phyloP scores from a whole-genome alignment of 306 rosid genomes.

The Parietaria judaica region DNA sequence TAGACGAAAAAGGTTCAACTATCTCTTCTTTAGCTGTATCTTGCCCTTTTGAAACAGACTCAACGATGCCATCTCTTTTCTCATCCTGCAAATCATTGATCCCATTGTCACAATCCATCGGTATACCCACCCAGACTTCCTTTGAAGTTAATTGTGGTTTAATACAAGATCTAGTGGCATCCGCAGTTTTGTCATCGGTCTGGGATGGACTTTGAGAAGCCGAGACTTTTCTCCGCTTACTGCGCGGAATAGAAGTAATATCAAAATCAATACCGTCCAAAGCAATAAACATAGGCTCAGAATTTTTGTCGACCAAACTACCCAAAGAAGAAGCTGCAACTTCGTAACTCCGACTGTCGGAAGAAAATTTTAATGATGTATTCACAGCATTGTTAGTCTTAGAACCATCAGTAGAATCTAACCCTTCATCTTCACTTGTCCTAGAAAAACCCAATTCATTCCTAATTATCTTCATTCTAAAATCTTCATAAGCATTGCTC shows the following conservation, averaged over 20 bases:
- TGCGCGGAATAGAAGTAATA: constrained; percentile 25
- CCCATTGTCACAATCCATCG: constrained; percentile 29
- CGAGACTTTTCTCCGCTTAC: constrained; percentile 34
- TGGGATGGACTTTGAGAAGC: constrained; percentile 22
- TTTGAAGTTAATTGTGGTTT: constrained; percentile 27
- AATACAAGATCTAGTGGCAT: constrained; percentile 27
- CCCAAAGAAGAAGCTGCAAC: constrained; percentile 33
- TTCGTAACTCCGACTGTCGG: constrained; percentile 27
- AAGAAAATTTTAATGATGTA: constrained; percentile 21
- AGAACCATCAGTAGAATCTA: constrained; percentile 24
- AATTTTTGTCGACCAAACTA: constrained; percentile 30
- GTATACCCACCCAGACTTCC: constrained; percentile 30
- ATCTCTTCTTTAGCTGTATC: constrained; percentile 14
- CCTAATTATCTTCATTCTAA: constrained; percentile 30
- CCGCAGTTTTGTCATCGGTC: constrained; percentile 25
- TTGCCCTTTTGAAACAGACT: constrained; percentile 27
- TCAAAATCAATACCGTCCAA: constrained; percentile 20
- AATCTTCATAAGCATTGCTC: constrained; percentile 21
- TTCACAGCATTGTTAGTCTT: constrained; percentile 23
- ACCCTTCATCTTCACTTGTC: constrained; percentile 21
- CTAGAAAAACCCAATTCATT: constrained; percentile 32
- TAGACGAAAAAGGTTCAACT: constrained; percentile 25
- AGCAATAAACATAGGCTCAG: constrained; percentile 25
- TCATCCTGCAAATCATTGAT: constrained; percentile 24
- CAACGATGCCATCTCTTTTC: constrained; percentile 26